A percentile compares a stretch with the other conserved stretches of the same genome.
phyloP scores from a whole-genome alignment of 495 filamentous ascomycete species.

The Penicillium malachiteum region DNA sequence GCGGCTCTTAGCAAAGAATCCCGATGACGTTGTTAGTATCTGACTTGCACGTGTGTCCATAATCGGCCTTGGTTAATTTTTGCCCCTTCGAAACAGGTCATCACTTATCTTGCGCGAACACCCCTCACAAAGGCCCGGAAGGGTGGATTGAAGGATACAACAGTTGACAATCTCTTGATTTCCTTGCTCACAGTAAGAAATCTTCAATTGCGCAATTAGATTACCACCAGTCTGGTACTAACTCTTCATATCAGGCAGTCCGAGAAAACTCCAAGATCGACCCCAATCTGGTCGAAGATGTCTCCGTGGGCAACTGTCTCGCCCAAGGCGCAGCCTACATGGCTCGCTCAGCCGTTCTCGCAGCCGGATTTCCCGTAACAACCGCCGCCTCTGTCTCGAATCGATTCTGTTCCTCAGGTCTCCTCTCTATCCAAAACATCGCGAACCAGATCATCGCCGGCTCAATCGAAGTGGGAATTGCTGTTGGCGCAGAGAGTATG shows the following conservation, averaged over 20 bases:
- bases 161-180: slow-evolving; percentile 76
- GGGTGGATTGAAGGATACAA: slow-evolving; percentile 91
- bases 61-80: not conserved
- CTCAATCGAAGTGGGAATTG: slow-evolving; percentile 83
- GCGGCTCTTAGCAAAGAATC: slow-evolving; percentile 37
- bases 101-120: slow-evolving; percentile 77
- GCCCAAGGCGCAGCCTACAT: slow-evolving; percentile 66
- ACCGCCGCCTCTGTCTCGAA: slow-evolving; percentile 75
- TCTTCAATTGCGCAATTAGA: not conserved
- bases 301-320: slow-evolving; percentile 85
- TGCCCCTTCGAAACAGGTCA: slow-evolving; percentile 51
- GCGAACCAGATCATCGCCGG: slow-evolving; percentile 80
- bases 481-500: slow-evolving; percentile 89
- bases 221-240: not conserved
- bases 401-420: slow-evolving; percentile 94
- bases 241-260: slow-evolving; percentile 39
- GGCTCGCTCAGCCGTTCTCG: slow-evolving; percentile 79
- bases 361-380: slow-evolving; percentile 89
- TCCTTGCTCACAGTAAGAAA: slow-evolving; percentile 68
- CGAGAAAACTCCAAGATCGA: slow-evolving; percentile 74
- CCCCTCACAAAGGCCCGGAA: slow-evolving; percentile 76
- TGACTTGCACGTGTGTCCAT: not conserved
- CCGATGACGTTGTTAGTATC: slow-evolving; percentile 45
- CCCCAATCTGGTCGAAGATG: slow-evolving; percentile 84
- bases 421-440: slow-evolving; percentile 90